Base-by-base conservation (phyloP, 257 asterid species). In the Buddleja alternifolia region DNA sequence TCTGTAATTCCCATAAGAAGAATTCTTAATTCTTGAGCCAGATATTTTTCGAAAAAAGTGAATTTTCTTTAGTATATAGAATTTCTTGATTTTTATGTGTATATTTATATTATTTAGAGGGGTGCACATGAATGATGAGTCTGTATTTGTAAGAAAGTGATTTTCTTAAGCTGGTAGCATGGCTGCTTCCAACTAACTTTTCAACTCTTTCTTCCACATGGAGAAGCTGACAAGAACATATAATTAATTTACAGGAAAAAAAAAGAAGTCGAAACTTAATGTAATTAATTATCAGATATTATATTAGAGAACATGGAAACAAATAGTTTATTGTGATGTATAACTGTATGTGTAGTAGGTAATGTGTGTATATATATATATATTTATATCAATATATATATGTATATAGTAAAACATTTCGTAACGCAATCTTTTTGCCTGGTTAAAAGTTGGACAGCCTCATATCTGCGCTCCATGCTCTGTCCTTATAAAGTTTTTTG, bases 361-460 rank as follows among this genome's bases (percentile, higher is more conserved):
- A 19, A n/a, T n/a, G 36, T 40, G 32, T 25, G 16, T 50, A 34
- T 60, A 7, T 36, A 10, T 55, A 40, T 37, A 46, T 47, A n/a
- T n/a, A n/a, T n/a, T n/a, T n/a, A n/a, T n/a, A n/a, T n/a, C n/a
- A n/a, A n/a, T n/a, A n/a, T 29, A 19, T 48, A 48, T n/a, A 57
- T 7, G 32, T 8, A 36, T 7, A 29, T 61, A 36, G 52, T 65
- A 61, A 67, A 67, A 62, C 73, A 77, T 67, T 77, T 77, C 69
- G 71, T 72, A 77, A 77, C 78, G 77, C 72, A 66, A 80, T 73
- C 80, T 44, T 60, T 65, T 64, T 60, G 77, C 53, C 11, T 62
- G 72, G 70, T 63, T 47, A 52, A 66, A 72, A 70, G 78, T 46
- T 63, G 69, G 77, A 80, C 78, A 80, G 69, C 58, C 61, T 62